These are phyloP conservation scores for Rhizophagus prolifer DNA, from an alignment of 192 early-diverging fungal species.

Conservation along the genomic window DNA sequence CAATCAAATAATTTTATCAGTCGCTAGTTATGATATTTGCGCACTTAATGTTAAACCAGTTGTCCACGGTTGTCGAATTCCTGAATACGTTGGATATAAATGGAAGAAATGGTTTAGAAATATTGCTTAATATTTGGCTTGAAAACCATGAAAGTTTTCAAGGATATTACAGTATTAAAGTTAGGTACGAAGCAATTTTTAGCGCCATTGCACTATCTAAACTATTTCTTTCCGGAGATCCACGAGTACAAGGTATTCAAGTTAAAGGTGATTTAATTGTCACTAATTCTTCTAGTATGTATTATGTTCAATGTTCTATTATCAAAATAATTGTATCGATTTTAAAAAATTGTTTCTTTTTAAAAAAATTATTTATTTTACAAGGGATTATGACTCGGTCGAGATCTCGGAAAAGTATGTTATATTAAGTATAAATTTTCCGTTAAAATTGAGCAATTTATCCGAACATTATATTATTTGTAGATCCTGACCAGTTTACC, in stretches of 20 bases:
- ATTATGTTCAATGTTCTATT: constrained; percentile 6
- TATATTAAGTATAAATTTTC: constrained; percentile 22
- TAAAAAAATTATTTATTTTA: not conserved
- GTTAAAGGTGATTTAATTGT: constrained; percentile 80
- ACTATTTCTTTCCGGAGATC: constrained; percentile 66
- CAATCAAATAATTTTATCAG: constrained; percentile 32
- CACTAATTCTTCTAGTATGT: constrained; percentile 31
- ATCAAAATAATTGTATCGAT: constrained; percentile 5
- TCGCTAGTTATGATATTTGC: constrained; percentile 86
- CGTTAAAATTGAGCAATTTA: not conserved
- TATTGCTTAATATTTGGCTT: constrained; percentile 78
- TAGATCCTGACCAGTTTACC: constrained; percentile 79
- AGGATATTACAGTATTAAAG: constrained; percentile 82
- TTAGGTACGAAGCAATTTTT: constrained; percentile 50
- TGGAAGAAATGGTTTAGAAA: constrained; percentile 67
- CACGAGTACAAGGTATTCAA: constrained; percentile 59
- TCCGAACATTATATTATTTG: not conserved
- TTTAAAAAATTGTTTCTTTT: constrained; percentile 16
- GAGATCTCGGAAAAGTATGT: constrained; percentile 45
- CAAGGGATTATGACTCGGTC: constrained; percentile 60
- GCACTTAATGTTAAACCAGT: constrained; percentile 73
- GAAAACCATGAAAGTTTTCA: constrained; percentile 80
- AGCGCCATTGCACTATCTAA: constrained; percentile 78
- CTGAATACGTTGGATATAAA: constrained; percentile 59
- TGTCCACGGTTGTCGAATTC: constrained; percentile 72